Evolutionary conservation across 257 asterid genomes (phyloP), one percentile per base, ranked within the genome.

Genomic region (Verbena officinalis): DNA sequence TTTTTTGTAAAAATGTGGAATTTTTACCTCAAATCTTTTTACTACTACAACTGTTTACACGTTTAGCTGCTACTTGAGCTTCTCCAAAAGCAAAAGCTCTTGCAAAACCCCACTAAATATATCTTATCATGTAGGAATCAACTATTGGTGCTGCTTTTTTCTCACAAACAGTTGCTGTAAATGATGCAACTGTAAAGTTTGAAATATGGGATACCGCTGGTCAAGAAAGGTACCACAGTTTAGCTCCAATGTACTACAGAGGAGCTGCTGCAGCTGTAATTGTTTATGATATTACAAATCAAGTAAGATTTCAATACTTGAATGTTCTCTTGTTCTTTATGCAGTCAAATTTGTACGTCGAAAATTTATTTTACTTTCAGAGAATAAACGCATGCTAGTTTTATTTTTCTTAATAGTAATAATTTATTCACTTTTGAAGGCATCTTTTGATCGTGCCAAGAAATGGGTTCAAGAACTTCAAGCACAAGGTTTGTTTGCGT

Each of bases 131-230:
- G 50, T 77, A 89, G 97, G 97, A 89, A 81, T 89, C 97, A 10
- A 86, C 95, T 12, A 89, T 89, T 13, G 97, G 97, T 15, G 97
- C 97, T 23, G 97, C 95, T 10, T 89, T 89, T 70, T 89, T 87
- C 62, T 86, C 97, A 27, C 95, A 89, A 83, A 86, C 91, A 24
- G 84, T 89, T 60, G 93, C 97, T 55, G 88, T 84, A 56, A 72
- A 85, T 64, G 90, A 89, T 65, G 95, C 89, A 51, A 86, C 95
- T 55, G 89, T 89, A 45, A 89, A 86, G 42, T 89, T 89, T 65
- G 97, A 89, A 74, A 89, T 89, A 64, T 89, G 97, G 97, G 95
- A 89, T 68, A 86, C 97, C 1, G 97, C 97, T 15, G 95, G 97
- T 55, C 95, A 89, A 74, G 97, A 89, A 81, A 83, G 95, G 71